Conservation (phyloP, 1,284 basidiomycete genomes). For the Serendipita sp. region DNA sequence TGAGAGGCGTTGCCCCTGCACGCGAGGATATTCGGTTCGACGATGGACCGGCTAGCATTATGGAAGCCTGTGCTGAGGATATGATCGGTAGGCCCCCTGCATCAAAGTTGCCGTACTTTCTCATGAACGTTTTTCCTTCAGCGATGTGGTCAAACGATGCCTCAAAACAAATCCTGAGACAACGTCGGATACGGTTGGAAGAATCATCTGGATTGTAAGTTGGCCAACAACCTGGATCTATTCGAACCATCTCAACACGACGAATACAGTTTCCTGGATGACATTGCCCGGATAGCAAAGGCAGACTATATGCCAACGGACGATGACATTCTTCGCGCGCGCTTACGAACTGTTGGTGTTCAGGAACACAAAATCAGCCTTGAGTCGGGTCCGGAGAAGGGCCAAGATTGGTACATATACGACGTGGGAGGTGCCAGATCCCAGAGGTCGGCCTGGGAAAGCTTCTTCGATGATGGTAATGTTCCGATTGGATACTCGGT, state of each 20-base stretch:
- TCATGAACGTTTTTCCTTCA: constrained; percentile 10
- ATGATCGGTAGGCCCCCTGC: constrained; percentile 20
- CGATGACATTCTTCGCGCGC: constrained; percentile 46
- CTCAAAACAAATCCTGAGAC: constrained; percentile 28
- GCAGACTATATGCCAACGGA: constrained; percentile 37
- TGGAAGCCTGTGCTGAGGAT: constrained; percentile 34
- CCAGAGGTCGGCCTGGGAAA: constrained; percentile 47
- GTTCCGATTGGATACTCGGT: neutral
- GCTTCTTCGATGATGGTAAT: constrained; percentile 50
- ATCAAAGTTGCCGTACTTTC: neutral
- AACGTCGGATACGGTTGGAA: constrained; percentile 31
- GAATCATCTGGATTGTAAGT: constrained; percentile 50
- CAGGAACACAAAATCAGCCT: constrained; percentile 44
- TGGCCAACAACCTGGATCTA: neutral
- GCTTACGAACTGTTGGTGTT: constrained; percentile 47
- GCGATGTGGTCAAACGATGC: constrained; percentile 33
- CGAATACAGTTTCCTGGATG: constrained; percentile 37
- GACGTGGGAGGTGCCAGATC: constrained; percentile 44
- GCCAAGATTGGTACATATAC: constrained; percentile 43
- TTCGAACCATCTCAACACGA: neutral
- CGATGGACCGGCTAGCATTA: neutral
- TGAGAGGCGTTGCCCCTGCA: constrained; percentile 7
- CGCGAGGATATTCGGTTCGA: constrained; percentile 14
- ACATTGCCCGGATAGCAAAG: constrained; percentile 35
- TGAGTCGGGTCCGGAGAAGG: constrained; percentile 29